Base-by-base conservation (phyloP, 306 rosid genomes). In the Geum urbanum region DNA sequence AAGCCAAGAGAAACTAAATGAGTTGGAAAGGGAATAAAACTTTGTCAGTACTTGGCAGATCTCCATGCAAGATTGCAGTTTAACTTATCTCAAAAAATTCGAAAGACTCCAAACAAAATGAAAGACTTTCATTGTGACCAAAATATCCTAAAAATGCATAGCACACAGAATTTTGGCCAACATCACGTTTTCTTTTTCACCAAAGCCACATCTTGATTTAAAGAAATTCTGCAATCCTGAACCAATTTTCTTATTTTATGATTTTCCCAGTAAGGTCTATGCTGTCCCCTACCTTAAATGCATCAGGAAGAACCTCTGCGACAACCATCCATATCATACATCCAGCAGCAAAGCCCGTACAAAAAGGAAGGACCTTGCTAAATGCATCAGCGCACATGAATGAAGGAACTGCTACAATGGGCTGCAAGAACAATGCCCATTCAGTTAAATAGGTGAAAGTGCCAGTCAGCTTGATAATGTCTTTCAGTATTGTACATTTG, bases 301-400 rank as follows among this genome's bases (percentile, higher is more conserved):
- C 95, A 86, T 95, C 99, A 19, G 97, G 99, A 62, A 95, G 95
- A n/a, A 91, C 99, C 84, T 95, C 99, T 4, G 96, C 99, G 70
- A 91, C 69, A 76, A 95, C 99, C 99, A 95, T 95, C 99, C 99
- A 95, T 74, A 95, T 95, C 99, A 95, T 95, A 84, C 99, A 95
- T 63, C 99, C 99, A 72, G 99, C 99, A 64, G 99, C 97, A 77
- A 95, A 95, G 62, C 99, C 99, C 74, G 95, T 95, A 77, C 99
- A 95, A 57, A 91, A 95, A 70, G 99, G 99, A 72, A 95, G 90
- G 73, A 95, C 83, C 89, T 95, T 95, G 74, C 77, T 95, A 82
- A 95, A 95, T 40, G 97, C 92, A 81, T 95, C 99, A 39, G 96
- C 99, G 73, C 99, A 95, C 49, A 95, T 86, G 82, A 95, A 95